These are phyloP conservation scores for Gryganskiella cystojenkinii DNA, from an alignment of 192 early-diverging fungal species.

Conservation along the genomic window DNA sequence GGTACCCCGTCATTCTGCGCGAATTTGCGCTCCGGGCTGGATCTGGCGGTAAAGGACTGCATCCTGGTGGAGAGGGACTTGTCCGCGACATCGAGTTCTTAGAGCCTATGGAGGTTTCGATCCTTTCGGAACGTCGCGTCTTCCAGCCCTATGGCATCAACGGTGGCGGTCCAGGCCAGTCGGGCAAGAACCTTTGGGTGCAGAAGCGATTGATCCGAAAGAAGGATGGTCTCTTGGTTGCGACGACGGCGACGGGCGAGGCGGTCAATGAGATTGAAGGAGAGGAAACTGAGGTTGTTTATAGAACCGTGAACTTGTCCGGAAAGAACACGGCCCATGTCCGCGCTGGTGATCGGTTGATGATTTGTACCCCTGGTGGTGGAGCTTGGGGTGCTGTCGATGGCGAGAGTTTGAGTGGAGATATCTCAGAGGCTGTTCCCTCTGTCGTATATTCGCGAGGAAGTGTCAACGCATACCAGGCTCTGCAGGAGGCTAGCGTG, in stretches of 20 bases:
- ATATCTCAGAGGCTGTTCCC: too few relatives aligned
- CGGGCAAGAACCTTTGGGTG: slow-evolving; percentile 85
- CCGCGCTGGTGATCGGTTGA: slow-evolving; percentile 79
- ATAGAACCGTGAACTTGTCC: slow-evolving; percentile 73
- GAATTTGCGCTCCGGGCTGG: slow-evolving; percentile 80
- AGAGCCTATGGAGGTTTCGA: slow-evolving; percentile 85
- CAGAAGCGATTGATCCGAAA: slow-evolving; percentile 58
- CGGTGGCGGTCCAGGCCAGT: slow-evolving; percentile 78
- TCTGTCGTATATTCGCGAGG: slow-evolving; percentile 24
- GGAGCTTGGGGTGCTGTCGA: slow-evolving; percentile 79
- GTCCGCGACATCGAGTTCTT: slow-evolving; percentile 96
- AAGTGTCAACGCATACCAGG: slow-evolving; percentile 42
- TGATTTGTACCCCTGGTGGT: slow-evolving; percentile 92
- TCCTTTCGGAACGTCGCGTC: slow-evolving; percentile 93
- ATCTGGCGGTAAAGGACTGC: slow-evolving; percentile 84
- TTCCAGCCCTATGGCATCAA: slow-evolving; percentile 87
- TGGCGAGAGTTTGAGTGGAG: too few relatives aligned
- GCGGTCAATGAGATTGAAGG: not conserved
- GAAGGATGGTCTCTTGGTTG: slow-evolving; percentile 34
- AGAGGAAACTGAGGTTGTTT: slow-evolving; percentile 28
- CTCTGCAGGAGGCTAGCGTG: slow-evolving; percentile 47
- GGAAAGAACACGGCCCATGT: slow-evolving; percentile 91
- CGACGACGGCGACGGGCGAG: not conserved
- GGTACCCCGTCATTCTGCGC: slow-evolving; percentile 90
- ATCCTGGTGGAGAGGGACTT: slow-evolving; percentile 89